Base-by-base conservation (phyloP, 805 yeast genomes). In the Maudiozyma serrabonitensis region DNA sequence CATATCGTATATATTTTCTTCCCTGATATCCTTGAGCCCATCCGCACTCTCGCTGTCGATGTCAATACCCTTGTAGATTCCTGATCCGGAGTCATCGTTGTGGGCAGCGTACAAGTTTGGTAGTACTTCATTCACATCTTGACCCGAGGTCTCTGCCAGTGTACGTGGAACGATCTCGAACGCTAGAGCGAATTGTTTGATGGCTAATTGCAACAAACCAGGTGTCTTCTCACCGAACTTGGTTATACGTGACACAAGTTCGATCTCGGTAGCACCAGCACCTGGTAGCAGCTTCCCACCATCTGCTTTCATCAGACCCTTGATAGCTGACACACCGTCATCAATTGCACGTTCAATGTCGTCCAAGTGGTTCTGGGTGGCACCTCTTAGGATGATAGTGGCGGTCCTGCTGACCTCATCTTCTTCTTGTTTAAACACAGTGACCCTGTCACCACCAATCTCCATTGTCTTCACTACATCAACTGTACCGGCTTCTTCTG, bases 311-410 rank as follows among this genome's bases (percentile, higher is more conserved):
- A 91, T 76, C 55, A 93, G 75, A 1, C 96, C 90, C 71, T 93
- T 93, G 57, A 91, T 80, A 32, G 95, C 87, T 52, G 87, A 79
- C 45, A 93, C 95, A 63, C 98, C 97, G 62, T 93, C 99, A 64
- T 93, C 98, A 54, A 93, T 87, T 46, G 98, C 95, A 63, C 99
- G 81, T 73, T 93, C 99, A 52, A 93, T 79, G 66, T 93, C 98
- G 63, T 93, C 99, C 64, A 93, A 73, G 65, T 78, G 80, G 70
- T 87, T 90, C 69, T 88, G 91, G 6, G 99, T 93, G 41, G 99
- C 99, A 49, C 99, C 99, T 69, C 99, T 80, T 48, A 93, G 74
- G 45, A 93, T 84, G 60, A 93, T 89, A 8, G 99, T 93, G 15
- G 98, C 82, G 4, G 99, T 93, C 59, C 86, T 77, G 26, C 96